Evolutionary conservation across 805 yeast genomes (phyloP).

Genomic region (Pichia scutulata): DNA sequence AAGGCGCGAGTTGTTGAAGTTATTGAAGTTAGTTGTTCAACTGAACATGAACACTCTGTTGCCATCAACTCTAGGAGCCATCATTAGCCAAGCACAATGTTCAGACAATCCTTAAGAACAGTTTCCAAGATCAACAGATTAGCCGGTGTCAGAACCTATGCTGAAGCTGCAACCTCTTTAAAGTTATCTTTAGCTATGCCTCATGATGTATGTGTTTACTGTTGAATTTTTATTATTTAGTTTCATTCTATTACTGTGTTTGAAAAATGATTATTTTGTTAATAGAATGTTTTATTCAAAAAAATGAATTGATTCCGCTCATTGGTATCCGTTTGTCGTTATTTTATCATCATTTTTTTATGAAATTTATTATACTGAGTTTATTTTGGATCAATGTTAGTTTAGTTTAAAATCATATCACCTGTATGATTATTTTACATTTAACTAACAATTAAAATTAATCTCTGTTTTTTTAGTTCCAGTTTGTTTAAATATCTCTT

Average conservation of each 20-base stretch:
- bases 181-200: constrained; percentile 89
- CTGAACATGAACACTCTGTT: background rate
- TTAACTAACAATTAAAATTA: too few species aligned
- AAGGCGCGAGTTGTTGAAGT: background rate
- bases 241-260: background rate
- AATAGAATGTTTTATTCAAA: background rate
- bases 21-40: background rate
- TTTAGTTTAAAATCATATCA: too few species aligned
- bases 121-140: constrained; percentile 49
- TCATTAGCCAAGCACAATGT: constrained; percentile 29
- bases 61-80: background rate
- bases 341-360: background rate
- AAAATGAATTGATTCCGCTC: background rate
- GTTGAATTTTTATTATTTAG: background rate
- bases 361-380: too few species aligned
- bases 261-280: background rate
- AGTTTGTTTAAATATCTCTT: too few species aligned
- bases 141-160: constrained; percentile 75
- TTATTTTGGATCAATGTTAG: too few species aligned
- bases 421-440: too few species aligned
- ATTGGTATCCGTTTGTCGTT: too few species aligned
- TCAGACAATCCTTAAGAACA: constrained; percentile 57
- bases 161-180: constrained; percentile 79
- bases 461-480: background rate
- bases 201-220: constrained; percentile 44